Conservation (phyloP, 2,329 filamentous ascomycete species). For the Penicillium glabrum region DNA sequence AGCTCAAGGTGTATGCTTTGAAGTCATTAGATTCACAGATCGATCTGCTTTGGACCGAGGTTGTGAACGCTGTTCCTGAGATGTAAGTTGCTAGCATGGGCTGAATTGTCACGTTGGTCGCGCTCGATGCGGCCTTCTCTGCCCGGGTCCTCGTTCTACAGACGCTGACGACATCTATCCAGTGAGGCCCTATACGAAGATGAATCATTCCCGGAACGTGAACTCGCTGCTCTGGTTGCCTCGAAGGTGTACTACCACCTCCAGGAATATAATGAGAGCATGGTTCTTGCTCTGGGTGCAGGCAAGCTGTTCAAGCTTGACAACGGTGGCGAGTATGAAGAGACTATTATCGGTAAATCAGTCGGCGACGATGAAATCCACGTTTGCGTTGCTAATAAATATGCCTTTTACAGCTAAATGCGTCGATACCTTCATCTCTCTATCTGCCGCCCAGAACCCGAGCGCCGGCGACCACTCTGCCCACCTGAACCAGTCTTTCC, state of each 20-base stretch:
- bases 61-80: slow-evolving; percentile 85
- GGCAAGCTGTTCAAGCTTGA: slow-evolving; percentile 95
- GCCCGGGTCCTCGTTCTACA: slow-evolving; percentile 2
- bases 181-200: slow-evolving; percentile 98
- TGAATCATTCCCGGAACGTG: slow-evolving; percentile 87
- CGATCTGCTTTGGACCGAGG: slow-evolving; percentile 96
- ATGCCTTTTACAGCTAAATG: slow-evolving; percentile 67
- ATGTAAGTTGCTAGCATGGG: slow-evolving; percentile 64
- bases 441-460: slow-evolving; percentile 61
- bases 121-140: neutral
- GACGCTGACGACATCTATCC: slow-evolving; percentile 19
- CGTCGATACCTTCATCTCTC: slow-evolving; percentile 92
- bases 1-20: slow-evolving; percentile 91
- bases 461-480: slow-evolving; percentile 56
- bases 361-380: neutral
- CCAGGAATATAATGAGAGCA: slow-evolving; percentile 98
- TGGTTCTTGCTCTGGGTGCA: slow-evolving; percentile 94
- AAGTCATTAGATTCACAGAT: slow-evolving; percentile 96
- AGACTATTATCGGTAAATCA: slow-evolving; percentile 83
- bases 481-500: slow-evolving; percentile 79
- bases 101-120: neutral
- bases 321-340: slow-evolving; percentile 89
- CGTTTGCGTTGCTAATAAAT: slow-evolving; percentile 4
- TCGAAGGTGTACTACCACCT: slow-evolving; percentile 99
- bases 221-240: slow-evolving; percentile 89